Evolutionary conservation across 2,329 filamentous ascomycete species (phyloP).

Genomic region (Neonectria punicea): DNA sequence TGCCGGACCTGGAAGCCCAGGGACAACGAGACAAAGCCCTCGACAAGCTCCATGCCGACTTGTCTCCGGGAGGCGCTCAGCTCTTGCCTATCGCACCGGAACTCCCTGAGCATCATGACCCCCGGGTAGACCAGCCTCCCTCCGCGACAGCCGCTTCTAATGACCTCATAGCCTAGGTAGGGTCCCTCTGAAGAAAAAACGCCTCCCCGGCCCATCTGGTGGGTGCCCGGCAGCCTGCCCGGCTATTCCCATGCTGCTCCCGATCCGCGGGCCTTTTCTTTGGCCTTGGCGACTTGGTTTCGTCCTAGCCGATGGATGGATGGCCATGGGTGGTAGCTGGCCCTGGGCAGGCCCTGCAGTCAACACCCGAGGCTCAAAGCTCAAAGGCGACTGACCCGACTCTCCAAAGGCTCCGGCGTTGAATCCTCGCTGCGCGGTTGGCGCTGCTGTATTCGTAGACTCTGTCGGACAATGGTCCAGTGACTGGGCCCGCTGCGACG

Average conservation of each 20-base stretch:
- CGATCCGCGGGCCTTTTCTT: constrained; percentile 23
- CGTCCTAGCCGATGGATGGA: constrained; percentile 7
- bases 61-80: constrained; percentile 32
- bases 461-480: not conserved
- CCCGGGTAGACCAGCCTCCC: constrained; percentile 26
- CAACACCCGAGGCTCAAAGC: constrained; percentile 1
- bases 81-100: constrained; percentile 25
- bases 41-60: constrained; percentile 34
- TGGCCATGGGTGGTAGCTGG: not conserved
- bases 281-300: not conserved
- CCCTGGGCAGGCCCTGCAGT: not conserved
- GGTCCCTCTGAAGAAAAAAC: constrained; percentile 7
- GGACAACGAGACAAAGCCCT: constrained; percentile 27
- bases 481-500: constrained; percentile 15
- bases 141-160: constrained; percentile 37
- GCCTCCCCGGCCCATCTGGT: constrained; percentile 5
- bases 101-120: constrained; percentile 15
- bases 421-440: constrained; percentile 10
- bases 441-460: not conserved
- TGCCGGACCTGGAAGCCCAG: constrained; percentile 25
- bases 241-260: constrained; percentile 26
- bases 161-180: constrained; percentile 38
- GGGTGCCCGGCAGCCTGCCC: constrained; percentile 8
- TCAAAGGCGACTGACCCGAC: constrained; percentile 9
- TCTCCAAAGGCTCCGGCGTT: constrained; percentile 2